Conservation (phyloP, 2,329 filamentous ascomycete species). For the Sordariomycetes sp. region DNA sequence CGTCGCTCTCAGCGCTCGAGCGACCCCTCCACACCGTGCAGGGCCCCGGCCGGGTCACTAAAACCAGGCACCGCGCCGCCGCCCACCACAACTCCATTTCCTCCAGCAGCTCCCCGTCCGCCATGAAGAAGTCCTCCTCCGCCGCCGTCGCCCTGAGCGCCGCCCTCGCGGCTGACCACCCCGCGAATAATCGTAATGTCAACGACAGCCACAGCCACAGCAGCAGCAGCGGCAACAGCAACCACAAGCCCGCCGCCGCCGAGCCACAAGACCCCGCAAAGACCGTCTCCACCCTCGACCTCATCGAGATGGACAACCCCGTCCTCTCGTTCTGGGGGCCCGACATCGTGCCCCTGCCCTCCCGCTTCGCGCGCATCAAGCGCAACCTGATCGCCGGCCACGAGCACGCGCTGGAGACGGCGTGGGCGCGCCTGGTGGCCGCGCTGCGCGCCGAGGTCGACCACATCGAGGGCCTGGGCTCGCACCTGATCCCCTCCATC, state of each 20-base stretch:
- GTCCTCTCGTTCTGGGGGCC: conserved; percentile 47
- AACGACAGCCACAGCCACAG: not conserved
- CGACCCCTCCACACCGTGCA: conserved; percentile 4
- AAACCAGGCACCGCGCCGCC: conserved; percentile 4
- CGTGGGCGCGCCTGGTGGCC: conserved; percentile 41
- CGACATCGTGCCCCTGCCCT: conserved; percentile 46
- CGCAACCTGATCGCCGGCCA: conserved; percentile 40
- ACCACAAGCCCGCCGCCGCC: conserved; percentile 8
- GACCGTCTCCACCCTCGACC: conserved; percentile 1
- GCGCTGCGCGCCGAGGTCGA: conserved; percentile 40
- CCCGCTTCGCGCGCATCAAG: conserved; percentile 47
- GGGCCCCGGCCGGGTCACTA: conserved; percentile 3
- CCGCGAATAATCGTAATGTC: not conserved
- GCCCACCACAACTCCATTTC: not conserved
- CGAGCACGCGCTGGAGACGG: conserved; percentile 42
- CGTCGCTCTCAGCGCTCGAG: not conserved
- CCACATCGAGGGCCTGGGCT: conserved; percentile 37
- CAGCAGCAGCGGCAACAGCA: conserved; percentile 3
- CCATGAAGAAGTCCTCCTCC: not conserved
- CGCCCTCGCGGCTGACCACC: not conserved
- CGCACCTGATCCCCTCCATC: conserved; percentile 44
- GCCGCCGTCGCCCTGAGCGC: not conserved
- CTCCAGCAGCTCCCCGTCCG: not conserved
- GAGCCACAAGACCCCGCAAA: not conserved
- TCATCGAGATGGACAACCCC: conserved; percentile 31